A percentile compares a stretch with the other conserved stretches of the same genome.
Evolutionary conservation across 2,329 filamentous ascomycete species (phyloP).

Genomic region (Knoxdaviesia proteae): DNA sequence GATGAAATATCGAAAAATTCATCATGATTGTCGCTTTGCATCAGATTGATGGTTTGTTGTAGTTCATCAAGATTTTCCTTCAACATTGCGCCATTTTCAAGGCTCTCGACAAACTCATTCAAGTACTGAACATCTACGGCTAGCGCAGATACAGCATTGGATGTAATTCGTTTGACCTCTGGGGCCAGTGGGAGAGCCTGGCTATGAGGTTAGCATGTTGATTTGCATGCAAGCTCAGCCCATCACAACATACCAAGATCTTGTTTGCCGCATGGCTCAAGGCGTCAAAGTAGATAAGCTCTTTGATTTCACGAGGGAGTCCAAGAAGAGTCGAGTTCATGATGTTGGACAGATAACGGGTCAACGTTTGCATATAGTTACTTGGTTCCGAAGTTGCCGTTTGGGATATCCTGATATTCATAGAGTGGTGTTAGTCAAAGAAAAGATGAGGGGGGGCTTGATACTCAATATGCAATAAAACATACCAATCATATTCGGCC

Average conservation of each 20-base stretch:
- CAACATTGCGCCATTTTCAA: slow-evolving; percentile 71
- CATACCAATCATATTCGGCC: slow-evolving; percentile 83
- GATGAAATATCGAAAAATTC: slow-evolving; percentile 89
- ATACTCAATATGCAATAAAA: background rate
- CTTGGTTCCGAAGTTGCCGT: slow-evolving; percentile 52
- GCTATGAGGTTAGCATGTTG: background rate
- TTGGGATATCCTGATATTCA: slow-evolving; percentile 22
- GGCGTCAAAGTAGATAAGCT: slow-evolving; percentile 94
- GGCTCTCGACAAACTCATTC: slow-evolving; percentile 63
- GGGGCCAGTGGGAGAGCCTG: slow-evolving; percentile 56
- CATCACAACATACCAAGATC: slow-evolving; percentile 40
- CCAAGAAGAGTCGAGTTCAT: slow-evolving; percentile 90
- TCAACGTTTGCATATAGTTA: slow-evolving; percentile 90
- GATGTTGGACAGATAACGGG: slow-evolving; percentile 80
- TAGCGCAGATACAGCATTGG: slow-evolving; percentile 62
- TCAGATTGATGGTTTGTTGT: slow-evolving; percentile 74
- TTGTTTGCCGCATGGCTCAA: slow-evolving; percentile 75
- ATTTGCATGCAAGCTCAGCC: slow-evolving; percentile 1
- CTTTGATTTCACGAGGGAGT: slow-evolving; percentile 87
- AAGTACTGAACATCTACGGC: slow-evolving; percentile 71
- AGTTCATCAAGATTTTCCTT: slow-evolving; percentile 80
- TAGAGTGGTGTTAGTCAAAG: slow-evolving; percentile 1
- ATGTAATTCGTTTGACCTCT: slow-evolving; percentile 69
- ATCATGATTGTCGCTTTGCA: slow-evolving; percentile 77
- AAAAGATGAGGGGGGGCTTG: background rate